Conservation (phyloP, 148 eudicot genomes). For the Euryodendron excelsum region DNA sequence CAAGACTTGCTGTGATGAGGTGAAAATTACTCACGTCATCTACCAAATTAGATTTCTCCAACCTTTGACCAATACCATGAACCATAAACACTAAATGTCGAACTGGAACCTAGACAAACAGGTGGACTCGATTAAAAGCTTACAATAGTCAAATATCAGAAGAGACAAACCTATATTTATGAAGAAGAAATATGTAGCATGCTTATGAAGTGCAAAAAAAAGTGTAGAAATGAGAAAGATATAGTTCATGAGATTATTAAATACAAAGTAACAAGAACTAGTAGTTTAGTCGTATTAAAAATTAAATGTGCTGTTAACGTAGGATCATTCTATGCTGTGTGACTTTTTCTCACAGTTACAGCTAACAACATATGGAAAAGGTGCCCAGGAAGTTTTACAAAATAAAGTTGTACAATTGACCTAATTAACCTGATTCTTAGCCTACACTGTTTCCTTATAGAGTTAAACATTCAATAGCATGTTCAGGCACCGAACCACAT, state of each 20-base stretch:
- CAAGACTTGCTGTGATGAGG: slow-evolving; percentile 67
- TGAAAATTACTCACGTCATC: slow-evolving; percentile 89
- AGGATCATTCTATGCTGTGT: background rate
- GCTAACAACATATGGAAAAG: background rate
- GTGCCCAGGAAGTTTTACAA: background rate
- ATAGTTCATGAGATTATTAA: background rate
- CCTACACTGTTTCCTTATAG: too few relatives aligned
- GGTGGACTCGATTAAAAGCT: background rate
- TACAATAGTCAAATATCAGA: background rate
- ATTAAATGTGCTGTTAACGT: background rate
- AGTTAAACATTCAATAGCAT: too few relatives aligned
- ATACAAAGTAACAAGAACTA: background rate
- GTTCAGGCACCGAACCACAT: too few relatives aligned
- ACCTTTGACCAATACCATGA: slow-evolving; percentile 99
- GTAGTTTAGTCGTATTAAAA: background rate
- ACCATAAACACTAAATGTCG: slow-evolving; percentile 97
- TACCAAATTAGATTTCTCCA: slow-evolving; percentile 88
- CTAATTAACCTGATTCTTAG: background rate
- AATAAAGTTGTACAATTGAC: background rate
- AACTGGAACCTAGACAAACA: slow-evolving; percentile 74
- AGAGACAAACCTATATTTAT: background rate
- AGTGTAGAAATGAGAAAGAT: background rate
- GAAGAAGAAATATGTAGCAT: background rate
- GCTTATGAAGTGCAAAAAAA: background rate
- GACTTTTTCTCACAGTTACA: background rate